A percentile compares a stretch with the other conserved stretches of the same genome.
These are phyloP conservation scores for Phytophthora tubulina DNA, from an alignment of 352 stramenopile genomes.

Conservation along the genomic window DNA sequence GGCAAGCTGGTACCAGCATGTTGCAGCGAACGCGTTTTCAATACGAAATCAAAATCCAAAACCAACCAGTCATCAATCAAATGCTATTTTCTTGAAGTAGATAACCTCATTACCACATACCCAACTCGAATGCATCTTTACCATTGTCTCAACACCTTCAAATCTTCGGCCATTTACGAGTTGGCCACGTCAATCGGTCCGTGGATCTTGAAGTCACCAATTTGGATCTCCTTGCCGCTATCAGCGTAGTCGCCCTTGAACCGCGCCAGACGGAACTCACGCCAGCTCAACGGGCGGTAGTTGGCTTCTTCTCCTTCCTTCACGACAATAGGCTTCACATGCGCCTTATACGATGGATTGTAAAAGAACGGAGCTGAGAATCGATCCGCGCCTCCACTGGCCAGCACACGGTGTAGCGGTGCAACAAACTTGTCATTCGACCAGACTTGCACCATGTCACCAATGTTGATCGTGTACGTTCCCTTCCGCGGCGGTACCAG, in stretches of 20 bases:
- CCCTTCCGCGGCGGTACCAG: slow-evolving; percentile 52
- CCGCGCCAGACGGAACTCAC: slow-evolving; percentile 87
- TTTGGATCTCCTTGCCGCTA: slow-evolving; percentile 94
- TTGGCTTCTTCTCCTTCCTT: slow-evolving; percentile 38
- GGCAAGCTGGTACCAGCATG: too few species aligned
- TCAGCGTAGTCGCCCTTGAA: slow-evolving; percentile 94
- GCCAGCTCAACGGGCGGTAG: slow-evolving; percentile 88
- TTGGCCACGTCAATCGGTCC: slow-evolving; percentile 22
- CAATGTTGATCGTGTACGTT: slow-evolving; percentile 71
- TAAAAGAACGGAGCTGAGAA: slow-evolving; percentile 75
- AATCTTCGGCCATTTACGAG: background rate
- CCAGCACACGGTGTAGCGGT: slow-evolving; percentile 60
- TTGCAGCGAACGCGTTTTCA: too few species aligned
- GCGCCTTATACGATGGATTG: slow-evolving; percentile 73
- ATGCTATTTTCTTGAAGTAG: too few species aligned
- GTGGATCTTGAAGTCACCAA: slow-evolving; percentile 71
- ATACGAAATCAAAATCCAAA: too few species aligned
- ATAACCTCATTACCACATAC: too few species aligned
- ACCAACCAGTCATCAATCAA: too few species aligned
- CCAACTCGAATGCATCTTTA: too few species aligned
- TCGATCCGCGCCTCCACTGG: slow-evolving; percentile 45
- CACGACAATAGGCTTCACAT: slow-evolving; percentile 69
- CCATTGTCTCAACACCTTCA: background rate
- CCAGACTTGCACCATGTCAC: slow-evolving; percentile 70
- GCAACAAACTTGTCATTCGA: slow-evolving; percentile 63